Evolutionary conservation across 169 alveolate species (phyloP).

Genomic region (Plasmodium coatneyi): DNA sequence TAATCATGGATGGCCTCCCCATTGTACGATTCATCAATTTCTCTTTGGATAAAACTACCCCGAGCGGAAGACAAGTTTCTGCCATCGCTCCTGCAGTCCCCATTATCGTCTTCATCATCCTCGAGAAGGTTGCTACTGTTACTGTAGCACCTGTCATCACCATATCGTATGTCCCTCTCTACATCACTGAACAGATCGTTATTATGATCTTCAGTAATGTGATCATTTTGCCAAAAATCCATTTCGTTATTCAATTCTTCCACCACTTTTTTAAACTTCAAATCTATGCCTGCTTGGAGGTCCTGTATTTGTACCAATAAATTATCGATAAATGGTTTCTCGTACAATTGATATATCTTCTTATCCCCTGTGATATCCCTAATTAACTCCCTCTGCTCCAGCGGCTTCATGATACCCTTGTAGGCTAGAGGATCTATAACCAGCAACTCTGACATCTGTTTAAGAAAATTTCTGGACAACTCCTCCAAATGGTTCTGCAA

Average conservation of each 20-base stretch:
- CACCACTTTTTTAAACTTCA: slow-evolving; percentile 46
- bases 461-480: slow-evolving; percentile 35
- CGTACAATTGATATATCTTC: slow-evolving; percentile 31
- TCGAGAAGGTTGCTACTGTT: slow-evolving; percentile 10
- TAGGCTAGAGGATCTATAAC: slow-evolving; percentile 62
- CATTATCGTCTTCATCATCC: slow-evolving; percentile 4
- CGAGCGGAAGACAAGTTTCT: background rate
- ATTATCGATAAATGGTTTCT: slow-evolving; percentile 72
- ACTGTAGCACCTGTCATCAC: background rate
- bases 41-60: slow-evolving; percentile 31
- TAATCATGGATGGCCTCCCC: slow-evolving; percentile 60
- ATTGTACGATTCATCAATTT: slow-evolving; percentile 42
- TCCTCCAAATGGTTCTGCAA: slow-evolving; percentile 56
- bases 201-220: slow-evolving; percentile 13
- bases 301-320: slow-evolving; percentile 29
- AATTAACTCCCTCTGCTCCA: slow-evolving; percentile 39
- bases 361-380: slow-evolving; percentile 65
- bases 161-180: background rate
- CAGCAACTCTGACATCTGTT: slow-evolving; percentile 41
- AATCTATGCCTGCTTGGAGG: slow-evolving; percentile 32
- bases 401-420: slow-evolving; percentile 48
- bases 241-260: slow-evolving; percentile 70
- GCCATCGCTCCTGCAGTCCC: background rate
- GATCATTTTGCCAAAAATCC: slow-evolving; percentile 74
- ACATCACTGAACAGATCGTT: slow-evolving; percentile 3